Conservation (phyloP, 345 rosid species). For the Abelmoschus esculentus region DNA sequence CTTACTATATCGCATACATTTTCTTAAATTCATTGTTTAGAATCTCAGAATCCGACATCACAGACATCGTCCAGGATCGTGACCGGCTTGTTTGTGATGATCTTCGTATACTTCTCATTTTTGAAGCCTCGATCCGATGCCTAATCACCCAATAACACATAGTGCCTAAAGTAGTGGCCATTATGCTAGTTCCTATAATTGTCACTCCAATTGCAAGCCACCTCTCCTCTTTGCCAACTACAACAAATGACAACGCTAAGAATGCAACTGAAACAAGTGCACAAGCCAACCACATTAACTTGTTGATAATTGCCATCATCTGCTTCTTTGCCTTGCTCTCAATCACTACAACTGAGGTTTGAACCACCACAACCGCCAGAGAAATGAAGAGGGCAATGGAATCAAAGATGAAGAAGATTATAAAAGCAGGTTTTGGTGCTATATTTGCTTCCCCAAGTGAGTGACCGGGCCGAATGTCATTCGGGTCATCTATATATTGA, state of each 20-base stretch:
- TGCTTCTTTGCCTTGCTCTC: conserved; percentile 92
- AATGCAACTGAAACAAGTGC: conserved; percentile 71
- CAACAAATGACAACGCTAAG: conserved; percentile 70
- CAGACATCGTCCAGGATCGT: conserved; percentile 36
- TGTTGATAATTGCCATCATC: conserved; percentile 89
- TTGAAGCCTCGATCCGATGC: conserved; percentile 76
- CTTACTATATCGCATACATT: conserved; percentile 14
- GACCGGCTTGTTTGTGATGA: conserved; percentile 54
- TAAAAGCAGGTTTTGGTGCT: conserved; percentile 54
- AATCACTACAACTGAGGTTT: conserved; percentile 87
- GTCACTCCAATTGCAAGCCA: conserved; percentile 83
- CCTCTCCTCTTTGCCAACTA: conserved; percentile 60
- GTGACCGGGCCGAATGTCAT: conserved; percentile 28
- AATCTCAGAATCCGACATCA: conserved; percentile 14
- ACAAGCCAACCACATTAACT: conserved; percentile 94
- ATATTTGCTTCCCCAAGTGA: conserved; percentile 79
- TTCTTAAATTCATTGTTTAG: conserved; percentile 16
- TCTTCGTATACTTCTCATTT: conserved; percentile 51
- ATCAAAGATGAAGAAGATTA: conserved; percentile 76
- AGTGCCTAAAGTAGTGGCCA: conserved; percentile 85
- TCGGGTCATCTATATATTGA: conserved; percentile 54
- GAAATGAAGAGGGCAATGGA: conserved; percentile 88
- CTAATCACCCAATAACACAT: conserved; percentile 89
- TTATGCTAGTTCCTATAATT: conserved; percentile 65
- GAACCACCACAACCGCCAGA: conserved; percentile 87